phyloP scores from a whole-genome alignment of 805 yeast species.

The Ogataea neopini region DNA sequence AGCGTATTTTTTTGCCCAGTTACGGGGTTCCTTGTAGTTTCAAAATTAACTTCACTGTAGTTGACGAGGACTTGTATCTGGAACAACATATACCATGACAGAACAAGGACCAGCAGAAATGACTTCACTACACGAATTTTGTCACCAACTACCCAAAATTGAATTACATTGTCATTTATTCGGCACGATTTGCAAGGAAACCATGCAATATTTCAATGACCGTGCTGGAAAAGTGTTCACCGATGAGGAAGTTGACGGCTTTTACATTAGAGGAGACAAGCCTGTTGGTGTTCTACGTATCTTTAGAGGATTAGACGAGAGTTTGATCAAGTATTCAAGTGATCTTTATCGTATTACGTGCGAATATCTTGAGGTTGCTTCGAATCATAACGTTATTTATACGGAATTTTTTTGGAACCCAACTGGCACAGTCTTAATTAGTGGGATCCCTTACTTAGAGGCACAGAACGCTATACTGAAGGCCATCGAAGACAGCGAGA shows the following conservation, averaged over 20 bases:
- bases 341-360: slow-evolving; percentile 31
- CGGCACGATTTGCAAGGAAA: slow-evolving; percentile 32
- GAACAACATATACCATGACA: no score
- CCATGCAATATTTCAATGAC: slow-evolving; percentile 26
- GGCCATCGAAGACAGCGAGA: slow-evolving; percentile 29
- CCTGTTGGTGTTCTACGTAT: slow-evolving; percentile 35
- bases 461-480: slow-evolving; percentile 31
- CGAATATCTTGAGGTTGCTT: slow-evolving; percentile 30
- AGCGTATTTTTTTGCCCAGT: no score
- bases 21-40: no score
- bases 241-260: slow-evolving; percentile 28
- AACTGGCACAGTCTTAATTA: slow-evolving; percentile 32
- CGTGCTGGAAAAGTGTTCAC: slow-evolving; percentile 27
- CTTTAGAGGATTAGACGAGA: slow-evolving; percentile 31
- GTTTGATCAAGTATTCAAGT: slow-evolving; percentile 25
- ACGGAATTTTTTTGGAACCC: slow-evolving; percentile 37
- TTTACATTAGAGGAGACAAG: slow-evolving; percentile 34
- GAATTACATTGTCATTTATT: slow-evolving; percentile 36
- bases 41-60: no score
- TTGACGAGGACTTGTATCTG: no score
- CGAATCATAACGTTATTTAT: slow-evolving; percentile 29
- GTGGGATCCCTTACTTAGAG: slow-evolving; percentile 28
- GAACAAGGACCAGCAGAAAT: not conserved
- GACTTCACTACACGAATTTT: slow-evolving; percentile 18
- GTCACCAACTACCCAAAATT: slow-evolving; percentile 33